phyloP scores from a whole-genome alignment of 768 basidiomycete genomes.

The Amanita phalloides region DNA sequence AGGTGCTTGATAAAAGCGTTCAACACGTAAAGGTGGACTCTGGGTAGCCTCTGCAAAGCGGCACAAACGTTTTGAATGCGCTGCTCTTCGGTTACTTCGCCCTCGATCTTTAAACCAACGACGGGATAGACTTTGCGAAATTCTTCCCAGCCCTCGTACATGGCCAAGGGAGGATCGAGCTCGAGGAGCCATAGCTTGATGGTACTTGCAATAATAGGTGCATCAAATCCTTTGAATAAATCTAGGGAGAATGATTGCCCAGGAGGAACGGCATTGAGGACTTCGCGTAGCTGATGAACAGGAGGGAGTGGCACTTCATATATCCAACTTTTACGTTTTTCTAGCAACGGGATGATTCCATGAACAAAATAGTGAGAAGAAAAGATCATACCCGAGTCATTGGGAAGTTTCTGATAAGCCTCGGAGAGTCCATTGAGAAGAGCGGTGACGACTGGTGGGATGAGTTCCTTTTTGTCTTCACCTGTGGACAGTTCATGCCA shows the following conservation, averaged over 20 bases:
- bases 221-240: slow-evolving; percentile 57
- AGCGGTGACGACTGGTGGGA: slow-evolving; percentile 68
- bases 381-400: slow-evolving; percentile 46
- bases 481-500: slow-evolving; percentile 49
- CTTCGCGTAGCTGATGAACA: slow-evolving; percentile 79
- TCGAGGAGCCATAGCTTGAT: slow-evolving; percentile 91
- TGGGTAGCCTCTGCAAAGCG: slow-evolving; percentile 62
- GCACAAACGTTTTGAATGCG: slow-evolving; percentile 50
- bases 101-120: slow-evolving; percentile 53
- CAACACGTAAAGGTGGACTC: slow-evolving; percentile 72
- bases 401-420: slow-evolving; percentile 48
- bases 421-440: slow-evolving; percentile 54
- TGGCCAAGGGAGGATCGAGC: slow-evolving; percentile 73
- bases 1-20: slow-evolving; percentile 73
- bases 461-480: slow-evolving; percentile 45
- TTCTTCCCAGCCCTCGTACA: slow-evolving; percentile 92
- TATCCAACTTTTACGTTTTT: slow-evolving; percentile 87
- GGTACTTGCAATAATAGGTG: slow-evolving; percentile 76
- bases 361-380: not conserved
- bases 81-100: slow-evolving; percentile 42
- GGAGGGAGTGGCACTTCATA: slow-evolving; percentile 84
- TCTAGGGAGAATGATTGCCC: slow-evolving; percentile 43
- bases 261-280: slow-evolving; percentile 62
- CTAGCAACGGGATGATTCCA: slow-evolving; percentile 21
- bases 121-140: slow-evolving; percentile 78